These are phyloP conservation scores for Silybum marianum DNA, from an alignment of 129 eudicot species.

Conservation along the genomic window DNA sequence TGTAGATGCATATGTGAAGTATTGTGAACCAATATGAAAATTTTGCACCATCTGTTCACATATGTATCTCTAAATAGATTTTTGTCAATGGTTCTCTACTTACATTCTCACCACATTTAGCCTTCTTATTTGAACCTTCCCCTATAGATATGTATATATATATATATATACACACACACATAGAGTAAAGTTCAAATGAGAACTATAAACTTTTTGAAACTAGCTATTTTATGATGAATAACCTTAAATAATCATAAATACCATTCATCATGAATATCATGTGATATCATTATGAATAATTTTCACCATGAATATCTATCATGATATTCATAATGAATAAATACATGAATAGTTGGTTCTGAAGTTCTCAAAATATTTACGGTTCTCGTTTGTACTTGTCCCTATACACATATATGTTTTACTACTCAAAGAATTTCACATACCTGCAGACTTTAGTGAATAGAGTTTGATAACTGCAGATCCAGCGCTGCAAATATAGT, in stretches of 20 bases:
- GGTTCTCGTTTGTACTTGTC: background rate
- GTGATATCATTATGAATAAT: too few species aligned
- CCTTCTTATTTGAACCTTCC: too few species aligned
- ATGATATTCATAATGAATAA: background rate
- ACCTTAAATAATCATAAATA: background rate
- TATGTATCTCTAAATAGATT: too few species aligned
- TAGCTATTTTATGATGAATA: background rate
- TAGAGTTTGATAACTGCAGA: constrained; percentile 65
- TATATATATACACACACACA: background rate
- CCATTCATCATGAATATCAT: background rate
- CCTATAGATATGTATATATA: too few species aligned
- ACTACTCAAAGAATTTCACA: background rate
- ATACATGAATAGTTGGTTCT: background rate
- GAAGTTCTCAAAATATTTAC: background rate
- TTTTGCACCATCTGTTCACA: too few species aligned
- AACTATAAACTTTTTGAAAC: background rate
- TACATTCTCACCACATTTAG: too few species aligned
- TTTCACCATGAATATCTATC: background rate
- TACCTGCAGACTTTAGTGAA: constrained; percentile 74
- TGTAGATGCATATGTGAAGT: too few species aligned
- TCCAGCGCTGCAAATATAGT: constrained; percentile 58
- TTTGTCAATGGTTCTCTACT: too few species aligned
- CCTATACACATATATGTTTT: background rate
- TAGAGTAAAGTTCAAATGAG: background rate
- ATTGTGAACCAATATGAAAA: too few species aligned